Base-by-base conservation (phyloP, 164 flowering plant species). In the Euptelea pleiosperma region DNA sequence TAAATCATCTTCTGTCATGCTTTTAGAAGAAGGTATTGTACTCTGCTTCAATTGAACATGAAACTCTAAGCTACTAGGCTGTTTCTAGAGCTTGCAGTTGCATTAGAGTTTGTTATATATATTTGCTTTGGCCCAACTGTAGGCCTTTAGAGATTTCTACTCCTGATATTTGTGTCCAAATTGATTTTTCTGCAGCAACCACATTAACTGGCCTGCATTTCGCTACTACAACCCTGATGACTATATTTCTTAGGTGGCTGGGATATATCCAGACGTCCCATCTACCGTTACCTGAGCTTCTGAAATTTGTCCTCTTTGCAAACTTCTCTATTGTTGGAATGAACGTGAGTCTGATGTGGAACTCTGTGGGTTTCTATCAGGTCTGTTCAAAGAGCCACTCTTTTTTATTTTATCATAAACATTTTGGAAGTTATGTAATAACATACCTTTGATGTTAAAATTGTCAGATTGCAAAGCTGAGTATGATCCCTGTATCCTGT, bases 281-380 rank as follows among this genome's bases (percentile, higher is more conserved):
- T 51, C 72, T 91, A 22, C 98, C 98, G 4, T 3, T 79, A 10
- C 53, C 78, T 34, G 98, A 91, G 30, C 82, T 88, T 67, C 56
- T 91, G 45, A 88, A 79, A 68, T 88, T 84, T 72, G 82, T 86
- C 22, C 42, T 91, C 24, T 83, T 86, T 70, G 96, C 91, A 55
- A 91, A 91, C 63, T 88, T 84, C 52, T 91, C 98, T 26, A 91
- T 91, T 66, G 93, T 88, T 50, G 96, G 97, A 44, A 91, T 91
- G 96, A 91, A 90, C 65, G 82, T 90, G 63, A 88, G 97, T 58
- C 65, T 91, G 42, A 91, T 91, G 96, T 86, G 91, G 87, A 91
- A 88, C 49, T 88, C 97, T 14, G 93, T 91, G 29, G 98, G 96
- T 31, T 88, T 91, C 47, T 88, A 88, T 63, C 96, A 91, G 93